Evolutionary conservation across 805 yeast species (phyloP), one percentile per base, ranked within the genome.

Genomic region (Saccharomycopsis sp.): DNA sequence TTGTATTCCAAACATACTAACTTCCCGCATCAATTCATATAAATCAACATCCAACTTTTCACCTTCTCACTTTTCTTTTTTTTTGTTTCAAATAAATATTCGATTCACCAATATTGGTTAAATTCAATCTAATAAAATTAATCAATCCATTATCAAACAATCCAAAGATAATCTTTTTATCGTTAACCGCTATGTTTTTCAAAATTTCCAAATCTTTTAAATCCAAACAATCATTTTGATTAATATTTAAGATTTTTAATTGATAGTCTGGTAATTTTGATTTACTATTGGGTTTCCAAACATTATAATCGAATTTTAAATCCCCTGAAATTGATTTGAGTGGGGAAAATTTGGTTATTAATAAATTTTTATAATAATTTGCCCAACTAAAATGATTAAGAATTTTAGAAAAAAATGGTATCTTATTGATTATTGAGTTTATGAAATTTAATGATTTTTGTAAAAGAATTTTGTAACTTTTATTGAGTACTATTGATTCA

Each of bases 281-380:
- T 6, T 12, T 5, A 78, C 81, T 2, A 60, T 52, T 0, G 74
- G 94, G 92, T 49, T 77, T 80, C 88, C 89, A 82, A 5, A 78
- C 79, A 48, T 74, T 62, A 50, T 61, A 82, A 0, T 64, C 58
- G 1, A 78, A 58, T 2, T 51, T 41, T 36, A 54, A 61, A 1
- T 28, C 26, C 6, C 26, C 10, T 23, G 6, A 6, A 23, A 6
- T 23, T 8, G 26, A 23, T 23, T 23, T 23, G 10, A 23, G 6
- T 10, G 26, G 10, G 26, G 26, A 23, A 23, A 23, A 8, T 8
- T 23, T 10, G 26, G 10, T 8, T 23, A 23, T 23, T 8, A 23
- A 10, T 6, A 23, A 8, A 10, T 23, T 10, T 8, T 23, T n/a
- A n/a, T n/a, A n/a, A n/a, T n/a, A n/a, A n/a, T n/a, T n/a, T n/a